Conservation (phyloP, 2,329 filamentous ascomycete species). For the Leptodontidium sp. region DNA sequence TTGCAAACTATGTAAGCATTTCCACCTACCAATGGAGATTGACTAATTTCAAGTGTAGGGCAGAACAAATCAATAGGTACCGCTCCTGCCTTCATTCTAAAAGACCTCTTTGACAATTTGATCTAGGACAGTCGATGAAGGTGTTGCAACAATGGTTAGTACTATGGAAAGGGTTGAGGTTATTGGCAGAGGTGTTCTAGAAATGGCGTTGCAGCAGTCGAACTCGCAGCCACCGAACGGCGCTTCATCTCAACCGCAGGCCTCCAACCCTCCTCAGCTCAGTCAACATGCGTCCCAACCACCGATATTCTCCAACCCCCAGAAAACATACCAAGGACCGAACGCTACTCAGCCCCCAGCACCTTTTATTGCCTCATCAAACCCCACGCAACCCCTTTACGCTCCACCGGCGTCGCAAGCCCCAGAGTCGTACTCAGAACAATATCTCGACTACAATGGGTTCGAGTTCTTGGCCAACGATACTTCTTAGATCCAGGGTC, state of each 20-base stretch:
- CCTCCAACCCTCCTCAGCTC: slow-evolving; percentile 22
- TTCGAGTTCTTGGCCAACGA: slow-evolving; percentile 29
- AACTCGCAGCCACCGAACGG: slow-evolving; percentile 19
- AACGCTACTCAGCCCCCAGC: slow-evolving; percentile 23
- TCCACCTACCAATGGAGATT: slow-evolving; percentile 4
- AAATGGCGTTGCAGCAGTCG: slow-evolving; percentile 27
- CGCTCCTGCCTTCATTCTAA: slow-evolving; percentile 3
- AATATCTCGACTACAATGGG: slow-evolving; percentile 23
- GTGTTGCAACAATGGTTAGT: slow-evolving; percentile 26
- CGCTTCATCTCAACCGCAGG: slow-evolving; percentile 25
- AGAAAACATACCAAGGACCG: slow-evolving; percentile 24
- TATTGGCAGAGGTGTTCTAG: slow-evolving; percentile 30
- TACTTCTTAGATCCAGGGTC: slow-evolving; percentile 28
- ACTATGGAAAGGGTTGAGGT: slow-evolving; percentile 32
- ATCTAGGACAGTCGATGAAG: slow-evolving; percentile 26
- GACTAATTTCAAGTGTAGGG: slow-evolving; percentile 25
- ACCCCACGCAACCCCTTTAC: too few relatives aligned
- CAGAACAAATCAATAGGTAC: slow-evolving; percentile 26
- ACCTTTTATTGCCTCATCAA: too few relatives aligned
- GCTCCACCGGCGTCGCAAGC: slow-evolving; percentile 10
- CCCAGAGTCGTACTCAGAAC: slow-evolving; percentile 26
- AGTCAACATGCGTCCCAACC: slow-evolving; percentile 16
- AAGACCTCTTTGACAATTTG: slow-evolving; percentile 22
- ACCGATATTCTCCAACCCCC: slow-evolving; percentile 5
- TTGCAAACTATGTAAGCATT: slow-evolving; percentile 27